These are phyloP conservation scores for Lithocarpus polystachyus DNA, from an alignment of 306 rosid genomes.

Conservation along the genomic window DNA sequence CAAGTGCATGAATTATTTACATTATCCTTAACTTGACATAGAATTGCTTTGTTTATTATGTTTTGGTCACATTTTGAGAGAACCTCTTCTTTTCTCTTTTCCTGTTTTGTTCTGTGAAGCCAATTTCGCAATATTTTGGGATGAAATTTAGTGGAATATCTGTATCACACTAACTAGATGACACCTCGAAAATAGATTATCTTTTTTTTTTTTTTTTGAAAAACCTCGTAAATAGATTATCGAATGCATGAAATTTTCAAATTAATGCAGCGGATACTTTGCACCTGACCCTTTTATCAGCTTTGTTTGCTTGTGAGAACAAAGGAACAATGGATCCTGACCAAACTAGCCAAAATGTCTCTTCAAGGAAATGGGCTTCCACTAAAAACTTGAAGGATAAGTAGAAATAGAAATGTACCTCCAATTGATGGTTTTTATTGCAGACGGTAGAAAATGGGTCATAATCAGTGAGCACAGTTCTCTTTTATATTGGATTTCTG, in stretches of 20 bases:
- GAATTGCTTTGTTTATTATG: no score
- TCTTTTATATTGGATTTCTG: background rate
- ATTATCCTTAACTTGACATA: no score
- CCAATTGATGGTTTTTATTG: background rate
- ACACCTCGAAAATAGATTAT: background rate
- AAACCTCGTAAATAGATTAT: background rate
- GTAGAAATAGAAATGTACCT: constrained; percentile 2
- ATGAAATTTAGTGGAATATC: no score
- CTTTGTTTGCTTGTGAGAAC: background rate
- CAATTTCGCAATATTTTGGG: no score
- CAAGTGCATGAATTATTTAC: no score
- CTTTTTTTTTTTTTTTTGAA: no score
- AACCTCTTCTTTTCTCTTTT: no score
- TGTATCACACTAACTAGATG: background rate
- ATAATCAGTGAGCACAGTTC: constrained; percentile 17
- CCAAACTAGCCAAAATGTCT: constrained; percentile 6
- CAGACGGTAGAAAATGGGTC: constrained; percentile 45
- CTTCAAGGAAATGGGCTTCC: constrained; percentile 32
- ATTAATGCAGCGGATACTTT: background rate
- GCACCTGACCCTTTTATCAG: background rate
- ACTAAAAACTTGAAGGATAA: constrained; percentile 14
- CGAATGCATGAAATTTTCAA: background rate
- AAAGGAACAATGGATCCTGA: constrained; percentile 3
- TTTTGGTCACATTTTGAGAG: no score
- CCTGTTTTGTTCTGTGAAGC: no score